A percentile compares a stretch with the other conserved stretches of the same genome.
Conservation (phyloP, 345 rosid genomes). For the Cochlearia excelsa region DNA sequence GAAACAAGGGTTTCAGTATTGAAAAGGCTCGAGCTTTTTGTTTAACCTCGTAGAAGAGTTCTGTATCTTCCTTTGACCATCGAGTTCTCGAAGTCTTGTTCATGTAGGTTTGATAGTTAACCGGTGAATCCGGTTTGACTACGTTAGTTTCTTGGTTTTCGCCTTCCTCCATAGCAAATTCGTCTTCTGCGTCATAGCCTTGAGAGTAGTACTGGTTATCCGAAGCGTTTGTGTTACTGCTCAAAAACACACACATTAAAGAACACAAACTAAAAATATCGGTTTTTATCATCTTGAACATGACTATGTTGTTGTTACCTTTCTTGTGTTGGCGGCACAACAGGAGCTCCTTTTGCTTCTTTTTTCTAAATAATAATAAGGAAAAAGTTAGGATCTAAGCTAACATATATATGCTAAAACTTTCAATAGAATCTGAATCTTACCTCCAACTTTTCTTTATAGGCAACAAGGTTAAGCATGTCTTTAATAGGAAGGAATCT, state of each 20-base stretch:
- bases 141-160: constrained; percentile 18
- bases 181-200: constrained; percentile 37
- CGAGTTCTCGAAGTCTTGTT: constrained; percentile 51
- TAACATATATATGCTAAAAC: not conserved
- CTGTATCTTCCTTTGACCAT: constrained; percentile 86
- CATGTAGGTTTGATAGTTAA: constrained; percentile 73
- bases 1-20: too few species aligned
- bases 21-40: constrained; percentile 1
- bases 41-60: constrained; percentile 70
- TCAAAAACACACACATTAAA: constrained; percentile 33
- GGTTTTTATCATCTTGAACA: not conserved
- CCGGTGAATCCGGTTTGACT: constrained; percentile 33
- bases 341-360: constrained; percentile 47
- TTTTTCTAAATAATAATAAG: constrained; percentile 47
- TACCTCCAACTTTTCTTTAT: constrained; percentile 66
- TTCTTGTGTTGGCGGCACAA: constrained; percentile 36
- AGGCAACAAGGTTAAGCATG: constrained; percentile 62
- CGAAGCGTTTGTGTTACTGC: constrained; percentile 36
- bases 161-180: constrained; percentile 35
- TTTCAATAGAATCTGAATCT: not conserved
- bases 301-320: constrained; percentile 42
- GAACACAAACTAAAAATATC: not conserved
- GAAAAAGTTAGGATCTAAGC: constrained; percentile 7
- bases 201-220: constrained; percentile 39
- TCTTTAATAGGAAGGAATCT: constrained; percentile 58